Conservation (phyloP, 2,329 filamentous ascomycete species). For the Pseudogymnoascus sp. region DNA sequence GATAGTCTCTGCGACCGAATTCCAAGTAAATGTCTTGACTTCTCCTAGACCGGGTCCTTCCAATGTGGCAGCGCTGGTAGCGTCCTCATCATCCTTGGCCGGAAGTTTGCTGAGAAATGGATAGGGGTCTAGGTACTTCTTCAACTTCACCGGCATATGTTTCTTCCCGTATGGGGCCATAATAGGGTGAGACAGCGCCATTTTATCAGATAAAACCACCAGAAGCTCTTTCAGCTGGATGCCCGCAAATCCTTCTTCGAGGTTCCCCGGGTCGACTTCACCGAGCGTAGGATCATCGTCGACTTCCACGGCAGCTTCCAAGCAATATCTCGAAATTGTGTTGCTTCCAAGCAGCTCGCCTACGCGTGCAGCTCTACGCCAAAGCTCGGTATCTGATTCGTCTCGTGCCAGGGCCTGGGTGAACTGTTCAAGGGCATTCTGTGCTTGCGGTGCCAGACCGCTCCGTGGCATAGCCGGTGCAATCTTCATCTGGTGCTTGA, state of each 20-base stretch:
- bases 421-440: constrained; percentile 47
- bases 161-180: constrained; percentile 50
- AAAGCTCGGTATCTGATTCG: constrained; percentile 59
- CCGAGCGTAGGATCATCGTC: constrained; percentile 57
- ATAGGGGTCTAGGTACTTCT: constrained; percentile 52
- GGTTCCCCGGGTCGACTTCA: constrained; percentile 53
- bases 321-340: constrained; percentile 51
- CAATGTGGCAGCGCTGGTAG: background rate
- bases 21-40: constrained; percentile 19
- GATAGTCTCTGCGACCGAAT: constrained; percentile 21
- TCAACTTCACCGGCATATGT: constrained; percentile 42
- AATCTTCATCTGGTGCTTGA: constrained; percentile 44
- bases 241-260: constrained; percentile 56
- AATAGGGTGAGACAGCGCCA: constrained; percentile 51
- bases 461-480: constrained; percentile 27
- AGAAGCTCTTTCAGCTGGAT: constrained; percentile 52
- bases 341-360: constrained; percentile 49
- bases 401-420: constrained; percentile 53
- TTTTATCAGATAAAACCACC: constrained; percentile 43
- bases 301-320: constrained; percentile 58
- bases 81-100: background rate
- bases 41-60: constrained; percentile 10
- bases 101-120: constrained; percentile 39
- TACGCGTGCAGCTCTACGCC: constrained; percentile 52
- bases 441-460: constrained; percentile 23